Base-by-base conservation (phyloP, 2,329 filamentous ascomycete species). In the Chaetomium globosum region DNA sequence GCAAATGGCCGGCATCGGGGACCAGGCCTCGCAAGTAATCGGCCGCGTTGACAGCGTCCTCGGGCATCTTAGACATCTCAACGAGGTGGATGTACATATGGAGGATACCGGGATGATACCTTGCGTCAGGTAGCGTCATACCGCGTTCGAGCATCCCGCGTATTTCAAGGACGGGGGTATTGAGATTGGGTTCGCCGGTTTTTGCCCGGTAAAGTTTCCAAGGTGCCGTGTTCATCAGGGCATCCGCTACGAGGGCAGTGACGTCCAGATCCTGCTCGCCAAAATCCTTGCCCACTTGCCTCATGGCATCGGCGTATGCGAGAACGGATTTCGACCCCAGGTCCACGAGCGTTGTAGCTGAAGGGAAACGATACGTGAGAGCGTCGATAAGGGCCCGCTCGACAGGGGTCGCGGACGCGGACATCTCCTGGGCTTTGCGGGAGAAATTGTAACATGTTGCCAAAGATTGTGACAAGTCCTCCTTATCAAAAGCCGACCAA, bases 61-160 rank as follows among this genome's bases (percentile, higher is more conserved):
- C 51, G 1, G 51, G 51, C 26, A 16, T 31, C 26, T 53, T 53
- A 28, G 51, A 53, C 51, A 53, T 53, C 28, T 53, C 51, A 6
- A 53, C 16, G 5, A 53, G 51, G 26, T 53, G 51, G 51, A 53
- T 53, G 26, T 53, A 53, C 51, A 53, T 53, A 19, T 53, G 51
- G 51, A 53, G 51, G 13, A 53, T 28, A 5, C 51, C 51, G 2
- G 51, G 51, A 13, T 53, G 51, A 19, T 30, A 10, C 19, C 13
- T 30, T 16, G 51, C 51, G 13, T 16, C 16, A 6, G 51, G 51
- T 16, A 31, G 28, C 51, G 26, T 13, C 51, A 53, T 30, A 3
- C 26, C 51, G 28, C 51, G 51, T n/a, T 53, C 51, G 51, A 53
- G 51, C n/a, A 53, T 30, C 12, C 2, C 51, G 2, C 19, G 51